These are phyloP conservation scores for Grosmannia huntii DNA, from an alignment of 2,329 filamentous ascomycete genomes.

Conservation along the genomic window DNA sequence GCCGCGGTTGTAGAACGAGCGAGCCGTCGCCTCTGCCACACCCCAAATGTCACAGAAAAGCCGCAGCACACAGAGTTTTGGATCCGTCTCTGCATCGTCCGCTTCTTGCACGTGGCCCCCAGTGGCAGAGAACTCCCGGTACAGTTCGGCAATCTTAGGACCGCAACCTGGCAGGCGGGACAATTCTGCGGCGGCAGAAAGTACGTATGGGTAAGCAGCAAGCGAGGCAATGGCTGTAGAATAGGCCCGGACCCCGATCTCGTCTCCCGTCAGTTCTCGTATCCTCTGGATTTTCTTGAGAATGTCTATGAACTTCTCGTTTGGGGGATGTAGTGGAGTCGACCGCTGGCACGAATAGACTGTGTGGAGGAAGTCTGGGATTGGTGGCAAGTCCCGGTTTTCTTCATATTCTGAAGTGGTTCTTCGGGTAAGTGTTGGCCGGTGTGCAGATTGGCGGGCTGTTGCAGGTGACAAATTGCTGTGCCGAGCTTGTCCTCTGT, in stretches of 20 bases:
- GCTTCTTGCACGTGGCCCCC: conserved; percentile 49
- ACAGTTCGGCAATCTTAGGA: conserved; percentile 64
- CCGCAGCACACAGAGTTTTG: conserved; percentile 49
- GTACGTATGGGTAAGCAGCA: conserved; percentile 58
- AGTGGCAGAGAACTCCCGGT: conserved; percentile 55
- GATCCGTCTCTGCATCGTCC: conserved; percentile 48
- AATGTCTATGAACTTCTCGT: conserved; percentile 59
- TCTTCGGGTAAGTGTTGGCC: conserved; percentile 41
- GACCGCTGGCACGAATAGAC: conserved; percentile 72
- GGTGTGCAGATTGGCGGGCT: background rate
- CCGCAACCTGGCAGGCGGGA: conserved; percentile 65
- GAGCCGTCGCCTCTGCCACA: conserved; percentile 70
- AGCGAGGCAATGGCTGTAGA: conserved; percentile 75
- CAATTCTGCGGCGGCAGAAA: conserved; percentile 30
- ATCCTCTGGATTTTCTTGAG: conserved; percentile 63
- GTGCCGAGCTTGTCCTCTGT: background rate
- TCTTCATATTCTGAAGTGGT: conserved; percentile 71
- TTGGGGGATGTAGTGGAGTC: conserved; percentile 57
- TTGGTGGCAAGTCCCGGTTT: conserved; percentile 38
- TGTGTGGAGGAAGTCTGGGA: conserved; percentile 54
- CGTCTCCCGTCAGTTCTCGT: conserved; percentile 58
- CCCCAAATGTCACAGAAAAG: conserved; percentile 82
- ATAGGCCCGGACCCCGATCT: conserved; percentile 74
- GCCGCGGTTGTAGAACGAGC: conserved; percentile 65
- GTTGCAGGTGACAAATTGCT: background rate